Evolutionary conservation across 306 rosid genomes (phyloP).

Genomic region (Casuarina equisetifolia): DNA sequence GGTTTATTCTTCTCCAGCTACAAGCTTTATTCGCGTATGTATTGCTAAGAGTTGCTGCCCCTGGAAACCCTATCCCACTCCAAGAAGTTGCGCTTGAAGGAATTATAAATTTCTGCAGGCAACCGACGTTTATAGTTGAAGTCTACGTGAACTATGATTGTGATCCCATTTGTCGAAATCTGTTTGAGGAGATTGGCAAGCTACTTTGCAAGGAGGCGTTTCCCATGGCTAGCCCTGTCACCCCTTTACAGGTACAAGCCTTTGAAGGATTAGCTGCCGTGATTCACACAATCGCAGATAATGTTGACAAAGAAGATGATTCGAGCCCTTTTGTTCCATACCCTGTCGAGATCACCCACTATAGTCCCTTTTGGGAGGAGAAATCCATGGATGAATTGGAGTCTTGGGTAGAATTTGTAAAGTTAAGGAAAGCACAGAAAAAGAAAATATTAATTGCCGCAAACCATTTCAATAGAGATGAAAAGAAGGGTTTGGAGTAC

Average conservation of each 20-base stretch:
- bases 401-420: conserved; percentile 56
- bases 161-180: conserved; percentile 60
- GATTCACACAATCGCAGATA: conserved; percentile 85
- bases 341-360: conserved; percentile 47
- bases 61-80: conserved; percentile 54
- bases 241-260: conserved; percentile 67
- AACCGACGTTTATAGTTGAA: conserved; percentile 65
- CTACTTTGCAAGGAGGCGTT: conserved; percentile 83
- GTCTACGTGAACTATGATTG: conserved; percentile 72
- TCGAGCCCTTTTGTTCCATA: conserved; percentile 37
- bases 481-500: conserved; percentile 83
- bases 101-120: conserved; percentile 80
- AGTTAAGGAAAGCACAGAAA: conserved; percentile 67
- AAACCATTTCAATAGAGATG: conserved; percentile 81
- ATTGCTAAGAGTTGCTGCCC: conserved; percentile 51
- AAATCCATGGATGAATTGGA: conserved; percentile 44
- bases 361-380: conserved; percentile 77
- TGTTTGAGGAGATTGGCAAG: conserved; percentile 77
- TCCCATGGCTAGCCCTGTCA: conserved; percentile 46
- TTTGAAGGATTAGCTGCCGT: conserved; percentile 72
- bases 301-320: conserved; percentile 56
- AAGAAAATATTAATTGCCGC: conserved; percentile 69
- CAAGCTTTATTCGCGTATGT: conserved; percentile 76
- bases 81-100: conserved; percentile 95
- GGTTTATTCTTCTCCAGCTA: conserved; percentile 72